Base-by-base conservation (phyloP, 2,329 filamentous ascomycete species). In the Colletotrichum sp. region DNA sequence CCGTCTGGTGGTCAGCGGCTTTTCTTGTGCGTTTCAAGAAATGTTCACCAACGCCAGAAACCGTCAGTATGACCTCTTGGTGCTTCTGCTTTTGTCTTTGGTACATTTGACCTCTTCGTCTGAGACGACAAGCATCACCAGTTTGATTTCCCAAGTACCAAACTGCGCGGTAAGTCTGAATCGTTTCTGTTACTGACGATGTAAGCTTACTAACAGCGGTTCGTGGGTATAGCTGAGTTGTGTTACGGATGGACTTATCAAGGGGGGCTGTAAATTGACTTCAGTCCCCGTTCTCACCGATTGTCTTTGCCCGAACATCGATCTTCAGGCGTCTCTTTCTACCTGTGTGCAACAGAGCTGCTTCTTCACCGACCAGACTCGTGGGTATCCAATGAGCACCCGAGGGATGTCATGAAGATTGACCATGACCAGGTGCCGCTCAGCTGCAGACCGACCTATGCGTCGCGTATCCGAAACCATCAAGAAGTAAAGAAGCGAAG, bases 331-430 rank as follows among this genome's bases (percentile, higher is more conserved):
- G 7, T 16, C 61, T 9, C n/a, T 79, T 5, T 76, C 72, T 4
- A 65, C n/a, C 12, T 79, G 78, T 30, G 78, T 77, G 16, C 77
- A 79, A 48, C 48, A 58, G 6, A 68, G 67, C 3, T 79, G 78
- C 58, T 32, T 28, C 6, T 75, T 78, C 30, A 48, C 52, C 8
- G 78, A 79, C 55, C 77, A 78, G n/a, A 76, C 75, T 34, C 63
- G 60, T 58, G 12, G 60, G 65, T 70, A 12, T 30, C 6, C 52
- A 24, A 21, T 38, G 61, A 21, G 21, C 67, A 10, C 12, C 21
- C 55, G 26, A 58, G 8, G 15, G 21, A 58, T 58, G 24, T 15
- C 73, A 34, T 57, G 48, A 43, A 60, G 32, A 18, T 10, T 32
- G 43, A 28, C 12, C 24, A 30, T 18, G 30, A 21, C 3, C 24